Evolutionary conservation across 805 yeast genomes (phyloP), one percentile per base, ranked within the genome.

Genomic region (Starmerella powellii): DNA sequence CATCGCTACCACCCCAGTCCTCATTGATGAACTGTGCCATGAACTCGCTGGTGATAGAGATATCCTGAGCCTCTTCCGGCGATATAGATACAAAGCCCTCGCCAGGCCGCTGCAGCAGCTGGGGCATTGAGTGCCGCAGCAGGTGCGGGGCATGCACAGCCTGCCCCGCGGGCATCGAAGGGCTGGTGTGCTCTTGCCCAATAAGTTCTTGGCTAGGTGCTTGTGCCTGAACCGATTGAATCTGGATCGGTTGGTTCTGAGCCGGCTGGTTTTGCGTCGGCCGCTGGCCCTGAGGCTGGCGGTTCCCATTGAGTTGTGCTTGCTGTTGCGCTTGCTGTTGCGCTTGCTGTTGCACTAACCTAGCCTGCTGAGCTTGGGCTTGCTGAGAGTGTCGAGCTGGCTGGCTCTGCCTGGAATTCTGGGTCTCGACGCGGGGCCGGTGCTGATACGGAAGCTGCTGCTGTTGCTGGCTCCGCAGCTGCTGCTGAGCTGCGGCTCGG

Each of bases 1-100:
- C 28, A 10, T 41, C 51, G 20, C 18, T 23, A 18, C 32, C 34
- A 2, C 30, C 35, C 49, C 49, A 48, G 28, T 45, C 49, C 10
- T 28, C 31, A 29, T 37, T 40, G 27, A 46, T 33, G 37, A 46
- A 46, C 38, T 46, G 44, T 11, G 40, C 13, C 34, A 40, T 44
- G 38, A 44, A 40, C 26, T 44, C 47, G 32, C 28, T 31, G 16
- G 37, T 13, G 19, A 37, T 13, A 10, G 36, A 28, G n/a, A 15
- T 29, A 15, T 37, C 40, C 35, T 33, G 37, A 12, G 37, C 37
- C 17, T n/a, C 37, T 12, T 32, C 35, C 8, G 15, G 18, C 35
- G 17, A 8, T 13, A n/a, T 6, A 10, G 6, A 23, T 13, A 4
- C 19, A 11, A 24, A 8, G 12, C 23, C 30, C n/a, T 6, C 13